Conservation (phyloP, 768 basidiomycete species). For the Tricholoma hemisulphureum region DNA sequence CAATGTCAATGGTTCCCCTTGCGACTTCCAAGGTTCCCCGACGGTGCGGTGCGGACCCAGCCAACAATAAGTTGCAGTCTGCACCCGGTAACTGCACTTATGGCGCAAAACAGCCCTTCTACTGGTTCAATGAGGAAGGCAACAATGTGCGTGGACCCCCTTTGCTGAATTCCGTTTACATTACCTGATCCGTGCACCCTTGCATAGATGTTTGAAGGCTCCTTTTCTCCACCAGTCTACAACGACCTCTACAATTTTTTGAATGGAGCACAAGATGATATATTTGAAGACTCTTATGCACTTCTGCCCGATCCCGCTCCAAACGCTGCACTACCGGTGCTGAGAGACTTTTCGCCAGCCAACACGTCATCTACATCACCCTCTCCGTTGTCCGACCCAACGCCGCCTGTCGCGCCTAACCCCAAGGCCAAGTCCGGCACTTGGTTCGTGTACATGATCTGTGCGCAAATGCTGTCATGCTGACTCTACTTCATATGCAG, state of each 20-base stretch:
- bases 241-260: constrained; percentile 67
- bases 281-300: constrained; percentile 60
- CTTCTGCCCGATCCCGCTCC: constrained; percentile 46
- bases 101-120: constrained; percentile 68
- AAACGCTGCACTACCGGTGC: constrained; percentile 33
- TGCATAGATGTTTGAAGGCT: constrained; percentile 62
- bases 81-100: constrained; percentile 67
- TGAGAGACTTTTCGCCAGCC: constrained; percentile 14
- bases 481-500: not conserved
- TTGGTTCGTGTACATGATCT: constrained; percentile 1
- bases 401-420: not conserved
- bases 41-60: constrained; percentile 61
- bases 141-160: constrained; percentile 51
- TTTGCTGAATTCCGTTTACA: not conserved
- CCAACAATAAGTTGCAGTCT: constrained; percentile 40
- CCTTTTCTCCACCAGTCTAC: constrained; percentile 62
- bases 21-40: constrained; percentile 59
- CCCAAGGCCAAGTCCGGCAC: not conserved
- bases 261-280: constrained; percentile 73
- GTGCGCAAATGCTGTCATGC: not conserved
- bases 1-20: constrained; percentile 50
- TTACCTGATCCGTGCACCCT: not conserved
- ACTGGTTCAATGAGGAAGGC: constrained; percentile 62
- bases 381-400: not conserved
- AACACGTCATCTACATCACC: not conserved